Conservation (phyloP, 1,139 yeast species). For the Suhomyces wounanorum region DNA sequence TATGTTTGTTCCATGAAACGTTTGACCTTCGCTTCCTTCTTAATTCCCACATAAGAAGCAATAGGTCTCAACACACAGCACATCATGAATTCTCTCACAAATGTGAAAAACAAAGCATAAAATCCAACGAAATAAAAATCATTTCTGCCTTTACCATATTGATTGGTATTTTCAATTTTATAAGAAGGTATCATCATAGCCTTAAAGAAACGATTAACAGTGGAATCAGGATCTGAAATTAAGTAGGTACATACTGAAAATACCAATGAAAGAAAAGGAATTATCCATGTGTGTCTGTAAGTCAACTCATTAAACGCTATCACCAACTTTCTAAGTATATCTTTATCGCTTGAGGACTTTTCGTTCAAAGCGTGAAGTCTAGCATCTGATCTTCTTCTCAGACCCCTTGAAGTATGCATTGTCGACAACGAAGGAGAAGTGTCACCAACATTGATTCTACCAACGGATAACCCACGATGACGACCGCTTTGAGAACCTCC, state of each 20-base stretch:
- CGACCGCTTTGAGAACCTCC: conserved; percentile 22
- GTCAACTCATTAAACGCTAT: conserved; percentile 60
- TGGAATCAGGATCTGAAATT: conserved; percentile 52
- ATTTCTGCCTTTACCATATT: conserved; percentile 83
- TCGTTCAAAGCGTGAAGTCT: conserved; percentile 34
- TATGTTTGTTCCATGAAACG: conserved; percentile 95
- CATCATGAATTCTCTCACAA: conserved; percentile 89
- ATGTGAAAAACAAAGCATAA: conserved; percentile 85
- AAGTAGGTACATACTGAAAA: conserved; percentile 42
- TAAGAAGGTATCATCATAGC: conserved; percentile 73
- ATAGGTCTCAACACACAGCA: conserved; percentile 75
- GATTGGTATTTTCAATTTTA: conserved; percentile 53
- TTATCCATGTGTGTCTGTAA: conserved; percentile 78
- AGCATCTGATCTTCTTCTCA: conserved; percentile 35
- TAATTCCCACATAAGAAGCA: conserved; percentile 57
- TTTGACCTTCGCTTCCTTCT: conserved; percentile 58
- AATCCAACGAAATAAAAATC: conserved; percentile 80
- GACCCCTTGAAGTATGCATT: conserved; percentile 42
- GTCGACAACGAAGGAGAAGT: conserved; percentile 53
- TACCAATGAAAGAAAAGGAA: conserved; percentile 57
- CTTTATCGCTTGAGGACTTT: conserved; percentile 38
- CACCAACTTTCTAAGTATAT: conserved; percentile 52
- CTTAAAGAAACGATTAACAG: conserved; percentile 57
- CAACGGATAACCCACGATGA: conserved; percentile 58
- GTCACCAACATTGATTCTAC: conserved; percentile 60